A percentile compares a stretch with the other conserved stretches of the same genome.
Conservation (phyloP, 352 stramenopile species). For the Pythium insidiosum region DNA sequence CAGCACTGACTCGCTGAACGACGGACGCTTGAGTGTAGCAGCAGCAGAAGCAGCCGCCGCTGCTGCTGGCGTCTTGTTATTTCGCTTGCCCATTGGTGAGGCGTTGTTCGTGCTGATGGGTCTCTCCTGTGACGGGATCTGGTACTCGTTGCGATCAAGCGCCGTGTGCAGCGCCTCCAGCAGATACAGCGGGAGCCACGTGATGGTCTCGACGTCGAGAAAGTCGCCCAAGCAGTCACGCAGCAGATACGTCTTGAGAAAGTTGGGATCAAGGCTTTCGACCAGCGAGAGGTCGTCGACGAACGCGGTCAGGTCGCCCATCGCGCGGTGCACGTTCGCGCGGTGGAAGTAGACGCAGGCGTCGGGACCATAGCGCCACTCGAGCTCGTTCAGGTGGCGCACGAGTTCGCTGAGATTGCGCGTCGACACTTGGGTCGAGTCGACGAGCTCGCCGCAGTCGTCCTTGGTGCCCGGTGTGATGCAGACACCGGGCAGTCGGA, state of each 20-base stretch:
- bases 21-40: conserved; percentile 6
- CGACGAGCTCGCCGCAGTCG: conserved; percentile 24
- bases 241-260: conserved; percentile 29
- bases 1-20: conserved; percentile 28
- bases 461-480: conserved; percentile 33
- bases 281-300: conserved; percentile 39
- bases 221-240: conserved; percentile 35
- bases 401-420: conserved; percentile 33
- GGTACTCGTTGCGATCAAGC: conserved; percentile 30
- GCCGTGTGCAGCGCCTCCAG: conserved; percentile 28
- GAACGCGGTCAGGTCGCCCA: conserved; percentile 31
- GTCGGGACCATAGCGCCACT: conserved; percentile 47
- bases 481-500: conserved; percentile 34
- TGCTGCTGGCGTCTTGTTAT: too few species aligned
- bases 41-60: too few species aligned
- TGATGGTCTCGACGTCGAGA: conserved; percentile 47
- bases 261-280: conserved; percentile 33
- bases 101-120: background rate
- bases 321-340: conserved; percentile 34
- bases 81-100: background rate
- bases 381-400: conserved; percentile 43
- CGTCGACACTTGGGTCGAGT: conserved; percentile 37
- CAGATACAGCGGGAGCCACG: conserved; percentile 39
- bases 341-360: conserved; percentile 53
- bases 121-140: conserved; percentile 11